Evolutionary conservation across 2,329 filamentous ascomycete species (phyloP).

Genomic region (Pseudopithomyces maydicus): DNA sequence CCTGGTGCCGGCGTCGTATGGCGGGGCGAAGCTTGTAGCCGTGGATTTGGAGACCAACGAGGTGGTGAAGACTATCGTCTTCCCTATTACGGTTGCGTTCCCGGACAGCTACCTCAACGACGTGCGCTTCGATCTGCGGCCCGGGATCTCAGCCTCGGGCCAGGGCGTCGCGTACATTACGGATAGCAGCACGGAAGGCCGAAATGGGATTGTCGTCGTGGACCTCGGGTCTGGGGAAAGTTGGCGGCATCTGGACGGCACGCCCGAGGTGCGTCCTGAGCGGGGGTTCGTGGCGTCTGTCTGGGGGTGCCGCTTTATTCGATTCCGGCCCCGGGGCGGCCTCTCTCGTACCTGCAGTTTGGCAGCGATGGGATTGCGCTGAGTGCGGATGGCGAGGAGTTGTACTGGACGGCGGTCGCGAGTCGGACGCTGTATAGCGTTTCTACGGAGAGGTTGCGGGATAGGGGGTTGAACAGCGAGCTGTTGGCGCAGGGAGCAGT

Average conservation of each 20-base stretch:
- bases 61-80: conserved; percentile 58
- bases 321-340: conserved; percentile 39
- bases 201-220: conserved; percentile 57
- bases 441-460: conserved; percentile 51
- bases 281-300: conserved; percentile 55
- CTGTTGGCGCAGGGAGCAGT: conserved; percentile 52
- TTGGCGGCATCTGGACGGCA: conserved; percentile 56
- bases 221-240: conserved; percentile 55
- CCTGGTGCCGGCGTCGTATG: conserved; percentile 51
- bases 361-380: conserved; percentile 59
- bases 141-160: conserved; percentile 47
- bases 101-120: conserved; percentile 60
- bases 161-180: conserved; percentile 60
- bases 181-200: conserved; percentile 55
- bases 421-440: conserved; percentile 53
- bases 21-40: conserved; percentile 58
- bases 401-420: conserved; percentile 55
- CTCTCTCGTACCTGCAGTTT: conserved; percentile 48
- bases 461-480: conserved; percentile 46
- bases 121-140: conserved; percentile 58
- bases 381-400: conserved; percentile 52
- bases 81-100: conserved; percentile 53
- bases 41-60: conserved; percentile 53
- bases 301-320: conserved; percentile 56
- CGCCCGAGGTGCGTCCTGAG: conserved; percentile 48